phyloP scores from a whole-genome alignment of 768 basidiomycete genomes.

The Fibroporia radiculosa region DNA sequence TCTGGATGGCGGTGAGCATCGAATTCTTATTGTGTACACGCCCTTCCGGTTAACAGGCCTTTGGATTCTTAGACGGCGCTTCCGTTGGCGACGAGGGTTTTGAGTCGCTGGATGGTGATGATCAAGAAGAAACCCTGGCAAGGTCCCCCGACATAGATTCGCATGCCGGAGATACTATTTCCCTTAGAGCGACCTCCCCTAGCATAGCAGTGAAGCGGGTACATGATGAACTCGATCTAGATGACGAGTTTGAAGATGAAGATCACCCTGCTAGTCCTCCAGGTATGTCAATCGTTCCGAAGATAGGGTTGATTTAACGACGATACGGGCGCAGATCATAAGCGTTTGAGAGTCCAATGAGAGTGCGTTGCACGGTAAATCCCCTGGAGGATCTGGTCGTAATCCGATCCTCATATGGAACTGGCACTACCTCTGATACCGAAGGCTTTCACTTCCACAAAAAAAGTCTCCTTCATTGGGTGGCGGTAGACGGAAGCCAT shows the following conservation, averaged over 20 bases:
- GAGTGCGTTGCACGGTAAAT: too few species aligned
- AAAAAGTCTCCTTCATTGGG: too few species aligned
- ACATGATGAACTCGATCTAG: constrained; percentile 12
- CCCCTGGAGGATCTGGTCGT: too few species aligned
- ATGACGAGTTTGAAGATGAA: constrained; percentile 10
- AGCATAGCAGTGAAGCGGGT: constrained; percentile 11
- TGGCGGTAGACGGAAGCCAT: too few species aligned
- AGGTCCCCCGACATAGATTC: too few species aligned
- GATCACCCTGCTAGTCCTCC: constrained; percentile 4
- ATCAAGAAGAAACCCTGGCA: too few species aligned
- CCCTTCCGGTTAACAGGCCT: neutral
- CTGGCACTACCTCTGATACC: too few species aligned
- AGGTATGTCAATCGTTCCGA: constrained; percentile 2
- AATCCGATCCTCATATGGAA: too few species aligned
- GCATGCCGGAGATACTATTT: too few species aligned
- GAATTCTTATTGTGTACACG: neutral
- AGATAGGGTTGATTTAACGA: neutral
- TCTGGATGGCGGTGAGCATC: neutral
- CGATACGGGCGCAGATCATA: too few species aligned
- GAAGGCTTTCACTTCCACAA: too few species aligned
- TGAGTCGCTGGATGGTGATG: neutral
- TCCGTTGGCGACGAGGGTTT: neutral
- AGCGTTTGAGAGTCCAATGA: too few species aligned
- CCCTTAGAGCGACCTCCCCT: neutral
- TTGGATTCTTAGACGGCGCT: neutral